These are phyloP conservation scores for Saururus chinensis DNA, from an alignment of 164 flowering plant genomes.

Conservation along the genomic window DNA sequence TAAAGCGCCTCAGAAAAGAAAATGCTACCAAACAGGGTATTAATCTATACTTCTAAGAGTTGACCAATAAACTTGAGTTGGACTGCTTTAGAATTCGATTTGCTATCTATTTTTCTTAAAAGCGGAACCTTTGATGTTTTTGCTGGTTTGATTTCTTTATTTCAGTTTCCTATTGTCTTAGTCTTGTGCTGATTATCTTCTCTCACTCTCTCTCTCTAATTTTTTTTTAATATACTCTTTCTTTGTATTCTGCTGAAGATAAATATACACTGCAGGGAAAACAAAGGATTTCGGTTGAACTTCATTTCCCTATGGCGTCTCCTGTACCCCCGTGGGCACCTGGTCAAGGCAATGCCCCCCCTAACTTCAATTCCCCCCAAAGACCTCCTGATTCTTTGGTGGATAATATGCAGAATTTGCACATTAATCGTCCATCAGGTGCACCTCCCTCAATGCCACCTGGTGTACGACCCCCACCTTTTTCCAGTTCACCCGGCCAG, in stretches of 20 bases:
- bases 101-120: no score
- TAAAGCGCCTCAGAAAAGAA: no score
- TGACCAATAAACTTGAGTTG: no score
- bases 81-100: no score
- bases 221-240: no score
- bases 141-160: no score
- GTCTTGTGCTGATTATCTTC: no score
- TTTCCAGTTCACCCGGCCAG: constrained; percentile 22
- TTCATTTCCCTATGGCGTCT: constrained; percentile 42
- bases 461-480: constrained; percentile 42
- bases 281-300: constrained; percentile 2
- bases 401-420: constrained; percentile 55
- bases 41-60: no score
- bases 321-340: constrained; percentile 65
- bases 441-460: constrained; percentile 26
- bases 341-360: constrained; percentile 43
- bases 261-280: constrained; percentile 2
- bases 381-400: constrained; percentile 31
- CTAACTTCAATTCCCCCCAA: constrained; percentile 49
- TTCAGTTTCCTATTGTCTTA: no score
- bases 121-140: no score
- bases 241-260: neutral
- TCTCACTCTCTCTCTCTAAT: no score
- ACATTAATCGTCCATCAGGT: constrained; percentile 33
- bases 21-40: no score